Conservation (phyloP, 768 basidiomycete species). For the Leucosporidium creatinivorum region DNA sequence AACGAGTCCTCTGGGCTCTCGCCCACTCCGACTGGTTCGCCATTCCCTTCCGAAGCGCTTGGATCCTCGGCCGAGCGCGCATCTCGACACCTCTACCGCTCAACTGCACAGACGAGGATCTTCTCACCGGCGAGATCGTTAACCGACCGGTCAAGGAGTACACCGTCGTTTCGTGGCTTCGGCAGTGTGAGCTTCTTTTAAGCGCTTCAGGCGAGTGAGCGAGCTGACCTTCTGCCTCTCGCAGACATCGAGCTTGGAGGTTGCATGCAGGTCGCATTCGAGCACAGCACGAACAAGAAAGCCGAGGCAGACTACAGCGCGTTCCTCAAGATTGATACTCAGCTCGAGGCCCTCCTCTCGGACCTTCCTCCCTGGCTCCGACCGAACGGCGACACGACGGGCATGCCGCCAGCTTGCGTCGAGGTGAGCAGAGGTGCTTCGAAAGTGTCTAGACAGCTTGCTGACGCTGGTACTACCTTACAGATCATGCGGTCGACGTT, state of each 20-base stretch:
- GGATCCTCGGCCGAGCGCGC: slow-evolving; percentile 7
- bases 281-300: slow-evolving; percentile 7
- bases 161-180: slow-evolving; percentile 23
- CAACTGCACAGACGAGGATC: slow-evolving; percentile 27
- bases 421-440: background rate
- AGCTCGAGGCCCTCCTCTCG: slow-evolving; percentile 16
- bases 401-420: slow-evolving; percentile 5
- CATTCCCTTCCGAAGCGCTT: slow-evolving; percentile 22
- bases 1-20: slow-evolving; percentile 23
- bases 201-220: background rate
- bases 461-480: background rate
- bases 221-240: too few relatives aligned
- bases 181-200: slow-evolving; percentile 8
- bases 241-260: slow-evolving; percentile 26
- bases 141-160: slow-evolving; percentile 13
- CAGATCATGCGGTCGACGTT: slow-evolving; percentile 23
- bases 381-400: background rate
- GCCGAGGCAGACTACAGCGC: slow-evolving; percentile 15
- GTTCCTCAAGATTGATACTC: slow-evolving; percentile 26
- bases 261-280: slow-evolving; percentile 22
- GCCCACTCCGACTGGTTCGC: slow-evolving; percentile 27
- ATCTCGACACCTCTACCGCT: slow-evolving; percentile 28
- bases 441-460: too few relatives aligned
- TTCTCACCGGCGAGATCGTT: slow-evolving; percentile 1
- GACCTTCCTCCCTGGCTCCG: slow-evolving; percentile 19